A percentile compares a stretch with the other conserved stretches of the same genome.
phyloP scores from a whole-genome alignment of 352 stramenopile species.

The Peronospora belbahrii region DNA sequence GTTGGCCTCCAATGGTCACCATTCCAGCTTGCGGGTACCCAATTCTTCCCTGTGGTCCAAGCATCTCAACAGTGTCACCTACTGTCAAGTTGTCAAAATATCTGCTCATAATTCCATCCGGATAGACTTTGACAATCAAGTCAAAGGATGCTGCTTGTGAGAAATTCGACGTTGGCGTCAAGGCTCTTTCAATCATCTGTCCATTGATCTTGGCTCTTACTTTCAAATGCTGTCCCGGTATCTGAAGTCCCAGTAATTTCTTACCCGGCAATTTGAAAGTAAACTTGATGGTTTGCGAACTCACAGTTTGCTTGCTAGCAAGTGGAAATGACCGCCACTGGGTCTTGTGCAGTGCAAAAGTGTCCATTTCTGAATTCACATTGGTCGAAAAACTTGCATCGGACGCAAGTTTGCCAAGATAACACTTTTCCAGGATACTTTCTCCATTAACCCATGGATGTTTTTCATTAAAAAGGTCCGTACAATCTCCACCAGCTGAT shows the following conservation, averaged over 20 bases:
- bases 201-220: slow-evolving; percentile 67
- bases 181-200: slow-evolving; percentile 65
- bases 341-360: slow-evolving; percentile 49
- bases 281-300: slow-evolving; percentile 54
- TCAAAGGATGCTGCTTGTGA: slow-evolving; percentile 54
- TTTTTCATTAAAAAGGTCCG: slow-evolving; percentile 94
- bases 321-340: slow-evolving; percentile 67
- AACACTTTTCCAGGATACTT: slow-evolving; percentile 86
- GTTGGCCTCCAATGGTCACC: slow-evolving; percentile 40
- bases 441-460: slow-evolving; percentile 93
- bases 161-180: slow-evolving; percentile 74
- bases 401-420: slow-evolving; percentile 55
- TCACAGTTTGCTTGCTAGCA: slow-evolving; percentile 46
- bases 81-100: slow-evolving; percentile 48
- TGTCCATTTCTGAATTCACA: slow-evolving; percentile 14
- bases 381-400: slow-evolving; percentile 30
- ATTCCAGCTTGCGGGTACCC: slow-evolving; percentile 48
- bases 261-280: slow-evolving; percentile 42
- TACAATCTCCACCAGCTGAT: slow-evolving; percentile 90
- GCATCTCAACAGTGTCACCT: slow-evolving; percentile 65
- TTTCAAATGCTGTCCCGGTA: slow-evolving; percentile 77
- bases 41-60: slow-evolving; percentile 56
- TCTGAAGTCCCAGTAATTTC: slow-evolving; percentile 59
- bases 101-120: slow-evolving; percentile 62
- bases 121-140: slow-evolving; percentile 73